Base-by-base conservation (phyloP, 2,329 filamentous ascomycete species). In the Sphaerulina populicola region DNA sequence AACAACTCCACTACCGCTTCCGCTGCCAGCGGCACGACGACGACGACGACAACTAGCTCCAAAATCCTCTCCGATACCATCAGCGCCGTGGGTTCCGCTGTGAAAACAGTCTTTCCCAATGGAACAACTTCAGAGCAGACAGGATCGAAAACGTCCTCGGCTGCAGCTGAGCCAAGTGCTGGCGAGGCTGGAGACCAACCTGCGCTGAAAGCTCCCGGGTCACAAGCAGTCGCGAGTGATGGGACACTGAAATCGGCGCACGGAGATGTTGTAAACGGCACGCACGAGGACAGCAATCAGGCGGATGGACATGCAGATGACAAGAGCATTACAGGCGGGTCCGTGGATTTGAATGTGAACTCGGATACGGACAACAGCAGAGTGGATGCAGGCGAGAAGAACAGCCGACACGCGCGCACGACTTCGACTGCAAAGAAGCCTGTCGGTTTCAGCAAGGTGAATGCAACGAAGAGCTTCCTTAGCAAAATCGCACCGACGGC, bases 401-500 rank as follows among this genome's bases (percentile, higher is more conserved):
- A 74, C 52, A 75, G 45, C 14, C 74, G 76, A 44, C 80, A 87
- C 65, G 71, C 71, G 54, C 80, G 57, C 77, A 83, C 55, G 64
- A 71, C 68, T 56, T 74, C 82, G 3, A 41, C 46, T 23, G 74
- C 82, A 56, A 89, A 86, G 76, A 91, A 88, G 69, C 82, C 83
- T 15, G 72, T 82, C 14, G 83, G 82, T 10, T 93, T 94, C 76
- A 94, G 93, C 69, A 80, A 87, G 14, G 85, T 93, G 43, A 90
- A 86, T 4, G 85, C 91, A 59, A 91, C 90, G 59, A 89, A 86
- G 69, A 88, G 81, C 39, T 94, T 91, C 65, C 75, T 93, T n/a
- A 80, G 85, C 54, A 91, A 91, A 68, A 76, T 80, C 21, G 74
- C 72, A 15, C 67, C 78, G n/a, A 69, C 76, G n/a, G 69, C 72